Conservation (phyloP, 768 basidiomycete genomes). For the Russula compacta region DNA sequence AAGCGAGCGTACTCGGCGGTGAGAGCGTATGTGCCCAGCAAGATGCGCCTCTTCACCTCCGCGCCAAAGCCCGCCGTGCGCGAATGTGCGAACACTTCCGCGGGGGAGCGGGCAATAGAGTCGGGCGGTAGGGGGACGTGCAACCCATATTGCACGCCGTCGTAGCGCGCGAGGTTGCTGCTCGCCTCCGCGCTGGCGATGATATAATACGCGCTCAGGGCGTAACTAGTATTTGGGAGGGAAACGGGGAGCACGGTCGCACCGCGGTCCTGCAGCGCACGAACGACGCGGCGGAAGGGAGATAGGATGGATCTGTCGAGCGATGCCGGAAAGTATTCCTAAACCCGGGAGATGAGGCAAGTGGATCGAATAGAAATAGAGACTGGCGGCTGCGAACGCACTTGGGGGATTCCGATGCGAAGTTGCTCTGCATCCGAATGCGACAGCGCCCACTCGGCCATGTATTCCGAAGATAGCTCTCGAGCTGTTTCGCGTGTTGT, state of each 20-base stretch:
- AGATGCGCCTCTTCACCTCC: constrained; percentile 80
- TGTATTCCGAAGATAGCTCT: constrained; percentile 18
- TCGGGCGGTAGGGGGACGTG: constrained; percentile 37
- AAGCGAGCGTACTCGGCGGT: constrained; percentile 67
- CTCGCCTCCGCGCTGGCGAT: constrained; percentile 90
- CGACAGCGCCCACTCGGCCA: constrained; percentile 1
- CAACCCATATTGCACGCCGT: constrained; percentile 76
- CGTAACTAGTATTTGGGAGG: constrained; percentile 58
- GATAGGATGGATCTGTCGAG: constrained; percentile 38
- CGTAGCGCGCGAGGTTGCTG: constrained; percentile 84
- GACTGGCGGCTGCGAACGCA: constrained; percentile 23
- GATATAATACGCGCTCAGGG: constrained; percentile 93
- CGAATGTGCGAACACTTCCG: constrained; percentile 52
- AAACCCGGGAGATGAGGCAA: background rate
- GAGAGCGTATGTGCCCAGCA: constrained; percentile 87
- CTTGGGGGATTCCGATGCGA: constrained; percentile 69
- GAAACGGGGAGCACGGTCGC: constrained; percentile 66
- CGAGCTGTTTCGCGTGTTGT: constrained; percentile 31
- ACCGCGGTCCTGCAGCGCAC: constrained; percentile 39
- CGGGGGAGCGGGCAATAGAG: constrained; percentile 39
- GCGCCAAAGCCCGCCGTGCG: constrained; percentile 67
- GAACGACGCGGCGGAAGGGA: constrained; percentile 40
- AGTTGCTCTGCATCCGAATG: constrained; percentile 29
- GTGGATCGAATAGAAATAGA: background rate
- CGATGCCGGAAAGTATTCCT: constrained; percentile 79